Conservation (phyloP, 225 moss, liverwort and hornwort species). For the Straminergon stramineum region DNA sequence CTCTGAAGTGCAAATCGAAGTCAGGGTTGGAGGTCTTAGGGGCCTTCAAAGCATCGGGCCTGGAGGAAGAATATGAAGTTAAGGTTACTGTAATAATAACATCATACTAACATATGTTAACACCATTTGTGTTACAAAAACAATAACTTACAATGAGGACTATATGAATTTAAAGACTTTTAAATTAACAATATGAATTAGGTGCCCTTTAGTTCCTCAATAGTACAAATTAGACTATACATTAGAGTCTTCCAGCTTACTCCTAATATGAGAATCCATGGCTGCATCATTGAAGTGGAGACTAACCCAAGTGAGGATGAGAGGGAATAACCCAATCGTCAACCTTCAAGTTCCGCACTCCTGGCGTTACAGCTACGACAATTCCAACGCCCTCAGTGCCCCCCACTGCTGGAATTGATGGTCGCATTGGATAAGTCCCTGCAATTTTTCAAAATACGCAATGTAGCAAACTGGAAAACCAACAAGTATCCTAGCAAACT, state of each 20-base stretch:
- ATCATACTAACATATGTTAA: not conserved
- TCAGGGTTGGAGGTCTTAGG: not conserved
- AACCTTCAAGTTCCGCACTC: constrained; percentile 54
- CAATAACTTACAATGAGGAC: not conserved
- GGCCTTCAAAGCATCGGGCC: not conserved
- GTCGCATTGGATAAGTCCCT: constrained; percentile 84
- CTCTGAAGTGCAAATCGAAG: not conserved
- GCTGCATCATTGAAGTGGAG: not conserved
- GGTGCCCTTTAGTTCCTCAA: not conserved
- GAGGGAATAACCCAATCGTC: constrained; percentile 85
- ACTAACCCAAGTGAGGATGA: constrained; percentile 62
- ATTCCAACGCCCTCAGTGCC: constrained; percentile 81
- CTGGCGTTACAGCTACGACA: constrained; percentile 55
- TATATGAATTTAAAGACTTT: not conserved
- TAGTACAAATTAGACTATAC: not conserved
- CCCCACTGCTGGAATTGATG: constrained; percentile 66
- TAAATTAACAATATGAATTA: not conserved
- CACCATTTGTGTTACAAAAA: not conserved
- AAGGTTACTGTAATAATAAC: not conserved
- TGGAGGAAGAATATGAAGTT: not conserved
- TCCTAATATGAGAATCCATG: not conserved
- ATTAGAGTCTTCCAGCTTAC: not conserved
- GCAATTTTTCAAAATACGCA: constrained; percentile 3
- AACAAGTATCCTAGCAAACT: not conserved
- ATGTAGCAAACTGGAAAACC: not conserved